Conservation (phyloP, 2,329 filamentous ascomycete genomes). For the Aspergillus sp. region DNA sequence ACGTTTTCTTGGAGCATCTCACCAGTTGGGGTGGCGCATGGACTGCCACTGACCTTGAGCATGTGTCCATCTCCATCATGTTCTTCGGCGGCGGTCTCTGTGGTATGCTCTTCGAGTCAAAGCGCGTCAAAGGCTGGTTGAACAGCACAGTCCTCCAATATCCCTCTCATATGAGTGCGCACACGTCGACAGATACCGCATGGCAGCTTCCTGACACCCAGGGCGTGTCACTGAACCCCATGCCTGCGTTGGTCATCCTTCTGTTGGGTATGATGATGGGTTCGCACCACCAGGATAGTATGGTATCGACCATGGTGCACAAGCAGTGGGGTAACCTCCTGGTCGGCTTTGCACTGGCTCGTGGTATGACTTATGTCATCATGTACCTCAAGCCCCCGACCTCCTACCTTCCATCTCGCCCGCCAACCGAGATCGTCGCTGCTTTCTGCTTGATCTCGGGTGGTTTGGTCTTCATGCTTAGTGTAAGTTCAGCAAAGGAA, state of each 20-base stretch:
- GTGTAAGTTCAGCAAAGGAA: conserved; percentile 57
- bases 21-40: conserved; percentile 70
- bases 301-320: conserved; percentile 89
- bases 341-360: conserved; percentile 75
- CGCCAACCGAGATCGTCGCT: conserved; percentile 84
- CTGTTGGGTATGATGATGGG: conserved; percentile 94
- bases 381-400: conserved; percentile 78
- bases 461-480: conserved; percentile 89
- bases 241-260: conserved; percentile 83
- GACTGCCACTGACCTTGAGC: conserved; percentile 80
- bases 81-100: conserved; percentile 90
- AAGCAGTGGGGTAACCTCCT: conserved; percentile 90
- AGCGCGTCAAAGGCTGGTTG: conserved; percentile 60
- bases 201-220: conserved; percentile 67
- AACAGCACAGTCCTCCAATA: conserved; percentile 52
- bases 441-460: conserved; percentile 85
- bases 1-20: conserved; percentile 90
- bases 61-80: conserved; percentile 87
- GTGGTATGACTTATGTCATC: conserved; percentile 76
- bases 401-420: conserved; percentile 77
- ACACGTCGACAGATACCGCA: conserved; percentile 49
- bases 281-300: conserved; percentile 79
- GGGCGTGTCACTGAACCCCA: conserved; percentile 77
- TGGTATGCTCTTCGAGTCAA: conserved; percentile 84
- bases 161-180: conserved; percentile 34